A percentile compares a stretch with the other conserved stretches of the same genome.
Evolutionary conservation across 1,139 yeast genomes (phyloP).

Genomic region (Candida gigantensis): DNA sequence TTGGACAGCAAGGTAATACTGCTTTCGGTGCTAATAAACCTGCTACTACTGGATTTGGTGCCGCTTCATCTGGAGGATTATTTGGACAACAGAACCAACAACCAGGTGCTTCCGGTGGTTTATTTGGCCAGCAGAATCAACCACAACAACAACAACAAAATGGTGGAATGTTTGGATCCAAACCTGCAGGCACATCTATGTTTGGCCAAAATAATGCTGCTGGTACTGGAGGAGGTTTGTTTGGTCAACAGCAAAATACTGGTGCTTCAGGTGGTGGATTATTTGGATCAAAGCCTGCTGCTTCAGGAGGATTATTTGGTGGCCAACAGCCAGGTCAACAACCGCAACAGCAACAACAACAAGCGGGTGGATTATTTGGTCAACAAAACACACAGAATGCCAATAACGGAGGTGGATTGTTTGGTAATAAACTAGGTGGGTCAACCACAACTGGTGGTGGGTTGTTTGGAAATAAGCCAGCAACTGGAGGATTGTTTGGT

Average conservation of each 20-base stretch:
- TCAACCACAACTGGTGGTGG: constrained; percentile 24
- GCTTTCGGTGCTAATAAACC: constrained; percentile 22
- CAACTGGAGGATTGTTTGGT: constrained; percentile 34
- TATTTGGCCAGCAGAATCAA: constrained; percentile 29
- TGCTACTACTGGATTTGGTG: constrained; percentile 21
- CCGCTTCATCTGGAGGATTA: constrained; percentile 16
- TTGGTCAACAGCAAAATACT: constrained; percentile 7
- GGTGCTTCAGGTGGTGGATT: constrained; percentile 26
- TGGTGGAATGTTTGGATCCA: constrained; percentile 28
- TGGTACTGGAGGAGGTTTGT: constrained; percentile 8
- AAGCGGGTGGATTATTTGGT: constrained; percentile 38
- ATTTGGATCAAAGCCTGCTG: constrained; percentile 28
- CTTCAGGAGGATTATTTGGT: constrained; percentile 25
- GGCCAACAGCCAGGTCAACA: constrained; percentile 9
- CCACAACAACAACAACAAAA: constrained; percentile 11
- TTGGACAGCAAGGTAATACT: constrained; percentile 19
- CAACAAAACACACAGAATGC: constrained; percentile 21
- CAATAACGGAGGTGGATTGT: constrained; percentile 19
- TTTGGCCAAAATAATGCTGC: constrained; percentile 15
- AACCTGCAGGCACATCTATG: constrained; percentile 14
- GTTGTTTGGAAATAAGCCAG: constrained; percentile 29
- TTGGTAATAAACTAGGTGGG: constrained; percentile 18
- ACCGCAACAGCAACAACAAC: constrained; percentile 11
- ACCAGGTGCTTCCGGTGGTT: constrained; percentile 22
- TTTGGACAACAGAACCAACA: constrained; percentile 18